Percentiles rank a stretch among this genome's conserved stretches.
These are phyloP conservation scores for Austroboletus novae-zelandiae DNA, from an alignment of 1,284 basidiomycete genomes.

Conservation along the genomic window DNA sequence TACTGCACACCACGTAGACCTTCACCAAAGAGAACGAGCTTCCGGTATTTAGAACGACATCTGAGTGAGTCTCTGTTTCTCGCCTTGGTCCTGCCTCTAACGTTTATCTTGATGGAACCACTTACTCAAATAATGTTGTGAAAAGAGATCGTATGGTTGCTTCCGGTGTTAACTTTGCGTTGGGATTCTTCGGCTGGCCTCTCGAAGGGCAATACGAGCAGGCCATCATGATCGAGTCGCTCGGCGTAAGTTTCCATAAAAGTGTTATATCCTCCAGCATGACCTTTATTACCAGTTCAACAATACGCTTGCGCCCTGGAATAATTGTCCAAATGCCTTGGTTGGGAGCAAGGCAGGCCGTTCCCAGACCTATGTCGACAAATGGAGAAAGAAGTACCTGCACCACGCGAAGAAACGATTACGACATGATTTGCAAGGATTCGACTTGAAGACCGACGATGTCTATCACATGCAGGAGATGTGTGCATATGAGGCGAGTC, in stretches of 20 bases:
- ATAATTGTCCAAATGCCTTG: constrained; percentile 52
- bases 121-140: neutral
- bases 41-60: constrained; percentile 87
- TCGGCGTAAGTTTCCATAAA: constrained; percentile 43
- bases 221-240: constrained; percentile 74
- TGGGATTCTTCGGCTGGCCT: constrained; percentile 87
- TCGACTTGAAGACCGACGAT: constrained; percentile 68
- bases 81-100: neutral
- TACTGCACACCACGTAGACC: constrained; percentile 43
- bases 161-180: constrained; percentile 81
- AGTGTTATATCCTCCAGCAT: neutral
- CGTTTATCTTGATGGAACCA: too few species aligned
- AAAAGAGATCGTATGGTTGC: constrained; percentile 77
- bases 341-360: constrained; percentile 50
- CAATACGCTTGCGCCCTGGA: constrained; percentile 30
- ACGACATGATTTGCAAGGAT: constrained; percentile 53
- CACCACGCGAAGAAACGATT: constrained; percentile 62
- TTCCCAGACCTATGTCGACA: constrained; percentile 51
- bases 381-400: constrained; percentile 75
- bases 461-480: constrained; percentile 73
- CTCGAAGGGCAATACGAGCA: constrained; percentile 76
- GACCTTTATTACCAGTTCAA: constrained; percentile 25
- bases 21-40: constrained; percentile 70
- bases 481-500: constrained; percentile 77
- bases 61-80: constrained; percentile 52